Base-by-base conservation (phyloP, 768 basidiomycete species). In the Daedaleopsis sinensis region DNA sequence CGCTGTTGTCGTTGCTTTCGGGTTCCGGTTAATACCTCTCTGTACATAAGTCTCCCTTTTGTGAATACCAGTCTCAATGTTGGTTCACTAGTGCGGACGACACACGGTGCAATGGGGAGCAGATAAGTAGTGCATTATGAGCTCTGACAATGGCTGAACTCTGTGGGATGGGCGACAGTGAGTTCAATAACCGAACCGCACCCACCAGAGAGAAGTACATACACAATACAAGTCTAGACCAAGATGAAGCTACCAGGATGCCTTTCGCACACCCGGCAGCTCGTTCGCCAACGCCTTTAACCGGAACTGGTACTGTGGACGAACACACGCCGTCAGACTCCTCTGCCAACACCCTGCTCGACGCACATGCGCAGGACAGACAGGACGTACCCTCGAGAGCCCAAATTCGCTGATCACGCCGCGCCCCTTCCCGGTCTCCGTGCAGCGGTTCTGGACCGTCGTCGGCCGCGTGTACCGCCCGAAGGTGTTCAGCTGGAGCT, bases 361-460 rank as follows among this genome's bases (percentile, higher is more conserved):
- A 24, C 52, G 9, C 13, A 27, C 13, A 21, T 12, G 6, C 43
- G 0, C 49, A 37, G 15, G 47, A 37, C 49, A 23, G n/a, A 10
- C 38, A 55, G 38, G 47, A 77, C 73, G 18, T 68, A 94, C 95
- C 69, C 95, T 82, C 68, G 87, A 93, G 44, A 97, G 73, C 0
- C 85, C 93, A 75, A 97, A 96, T 74, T 96, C 90, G 70, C 89
- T 87, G 66, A 98, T 90, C 36, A 97, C 79, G 56, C 95, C 96
- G 62, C 94, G 83, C 8, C 93, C 94, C 60, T 87, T 81, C 0
- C 96, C 96, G 10, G 92, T 87, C 74, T 90, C 92, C 19, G 81
- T 77, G 68, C 96, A 98, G 27, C 96, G 81, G 72, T 95, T 94
- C 79, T 93, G 95, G 36, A 97, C 91, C 2, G 87, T 88, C 15